These are phyloP conservation scores for Yarrowia divulgata DNA, from an alignment of 805 yeast genomes.

Conservation along the genomic window DNA sequence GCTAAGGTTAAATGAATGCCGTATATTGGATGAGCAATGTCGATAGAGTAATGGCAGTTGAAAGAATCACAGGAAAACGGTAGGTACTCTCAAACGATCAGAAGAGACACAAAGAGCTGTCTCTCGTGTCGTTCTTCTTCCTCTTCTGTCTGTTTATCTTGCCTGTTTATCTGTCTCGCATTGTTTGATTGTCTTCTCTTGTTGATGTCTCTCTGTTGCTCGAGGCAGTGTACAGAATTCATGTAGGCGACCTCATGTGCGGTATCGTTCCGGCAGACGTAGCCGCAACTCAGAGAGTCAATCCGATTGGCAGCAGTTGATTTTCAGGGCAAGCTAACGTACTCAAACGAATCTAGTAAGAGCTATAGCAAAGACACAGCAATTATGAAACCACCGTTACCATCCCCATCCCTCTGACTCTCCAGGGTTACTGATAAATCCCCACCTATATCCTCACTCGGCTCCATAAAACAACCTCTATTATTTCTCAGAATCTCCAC, in stretches of 20 bases:
- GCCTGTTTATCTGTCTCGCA: neutral
- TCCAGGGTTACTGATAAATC: too few relatives aligned
- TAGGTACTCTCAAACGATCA: too few relatives aligned
- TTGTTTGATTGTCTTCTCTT: neutral
- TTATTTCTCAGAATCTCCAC: conserved; percentile 1
- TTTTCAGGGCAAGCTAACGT: neutral
- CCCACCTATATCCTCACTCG: neutral
- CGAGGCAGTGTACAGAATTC: conserved; percentile 20
- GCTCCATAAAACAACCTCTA: neutral
- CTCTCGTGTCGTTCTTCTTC: neutral
- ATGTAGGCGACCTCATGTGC: conserved; percentile 23
- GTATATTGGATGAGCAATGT: conserved; percentile 11
- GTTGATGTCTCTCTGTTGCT: conserved; percentile 1
- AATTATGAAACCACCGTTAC: too few relatives aligned
- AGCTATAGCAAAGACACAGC: neutral
- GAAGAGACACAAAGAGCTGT: neutral
- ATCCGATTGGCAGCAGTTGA: neutral
- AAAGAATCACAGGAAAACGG: neutral
- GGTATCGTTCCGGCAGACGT: neutral
- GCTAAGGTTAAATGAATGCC: conserved; percentile 9
- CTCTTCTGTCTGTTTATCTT: neutral
- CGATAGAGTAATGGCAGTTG: neutral
- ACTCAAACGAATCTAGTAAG: neutral
- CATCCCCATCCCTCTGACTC: too few relatives aligned
- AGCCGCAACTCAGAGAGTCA: conserved; percentile 1